Conservation (phyloP, 2,329 filamentous ascomycete genomes). For the Tolypocladium endophyticum region DNA sequence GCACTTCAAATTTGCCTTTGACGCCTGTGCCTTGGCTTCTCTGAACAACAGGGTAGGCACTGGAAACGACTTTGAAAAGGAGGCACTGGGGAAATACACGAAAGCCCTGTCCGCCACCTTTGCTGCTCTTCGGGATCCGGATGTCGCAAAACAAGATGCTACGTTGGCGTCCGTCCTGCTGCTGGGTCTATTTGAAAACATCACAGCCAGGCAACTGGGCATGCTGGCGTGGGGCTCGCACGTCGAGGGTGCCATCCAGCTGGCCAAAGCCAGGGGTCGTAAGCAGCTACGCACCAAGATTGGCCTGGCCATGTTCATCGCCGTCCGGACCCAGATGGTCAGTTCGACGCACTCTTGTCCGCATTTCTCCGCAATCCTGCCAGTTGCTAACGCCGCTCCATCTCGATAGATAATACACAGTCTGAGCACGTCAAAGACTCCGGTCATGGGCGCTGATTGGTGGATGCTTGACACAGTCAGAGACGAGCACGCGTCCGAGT, state of each 20-base stretch:
- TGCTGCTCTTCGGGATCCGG: slow-evolving; percentile 39
- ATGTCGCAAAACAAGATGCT: slow-evolving; percentile 39
- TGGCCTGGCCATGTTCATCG: slow-evolving; percentile 45
- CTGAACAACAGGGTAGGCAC: slow-evolving; percentile 38
- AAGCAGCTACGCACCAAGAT: slow-evolving; percentile 42
- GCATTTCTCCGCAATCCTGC: background rate
- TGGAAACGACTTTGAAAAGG: slow-evolving; percentile 20
- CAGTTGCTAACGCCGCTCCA: slow-evolving; percentile 2
- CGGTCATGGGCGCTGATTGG: slow-evolving; percentile 46
- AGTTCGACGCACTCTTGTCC: slow-evolving; percentile 2
- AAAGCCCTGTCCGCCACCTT: slow-evolving; percentile 43
- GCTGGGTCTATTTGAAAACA: slow-evolving; percentile 50
- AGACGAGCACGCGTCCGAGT: slow-evolving; percentile 35
- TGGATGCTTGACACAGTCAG: slow-evolving; percentile 45
- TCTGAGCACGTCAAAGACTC: slow-evolving; percentile 39
- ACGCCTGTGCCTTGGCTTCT: slow-evolving; percentile 47
- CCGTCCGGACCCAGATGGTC: slow-evolving; percentile 52
- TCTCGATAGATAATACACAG: slow-evolving; percentile 41
- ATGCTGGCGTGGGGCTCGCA: slow-evolving; percentile 53
- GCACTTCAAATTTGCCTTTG: slow-evolving; percentile 46
- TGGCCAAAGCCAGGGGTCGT: slow-evolving; percentile 46
- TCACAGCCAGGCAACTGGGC: slow-evolving; percentile 42
- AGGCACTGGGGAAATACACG: slow-evolving; percentile 42
- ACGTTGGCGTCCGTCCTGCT: slow-evolving; percentile 50
- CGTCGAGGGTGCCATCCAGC: slow-evolving; percentile 51